phyloP scores from a whole-genome alignment of 2,329 filamentous ascomycete genomes.

The Diplodia seriata region DNA sequence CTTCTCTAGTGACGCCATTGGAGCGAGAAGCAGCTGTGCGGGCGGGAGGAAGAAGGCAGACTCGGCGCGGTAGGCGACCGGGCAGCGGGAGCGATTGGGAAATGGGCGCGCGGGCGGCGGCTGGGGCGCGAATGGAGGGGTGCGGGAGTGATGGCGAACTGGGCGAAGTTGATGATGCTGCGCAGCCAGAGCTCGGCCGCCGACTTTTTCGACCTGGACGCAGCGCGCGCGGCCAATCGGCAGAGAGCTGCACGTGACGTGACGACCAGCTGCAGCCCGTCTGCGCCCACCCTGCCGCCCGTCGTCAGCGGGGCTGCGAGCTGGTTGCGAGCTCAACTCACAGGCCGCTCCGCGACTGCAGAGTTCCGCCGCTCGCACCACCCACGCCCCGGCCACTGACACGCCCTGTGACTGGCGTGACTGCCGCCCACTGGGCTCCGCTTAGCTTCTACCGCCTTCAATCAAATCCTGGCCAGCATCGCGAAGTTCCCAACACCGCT shows the following conservation, averaged over 20 bases:
- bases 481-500: slow-evolving; percentile 14
- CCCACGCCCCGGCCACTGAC: slow-evolving; percentile 12
- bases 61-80: slow-evolving; percentile 6
- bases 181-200: slow-evolving; percentile 31
- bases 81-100: slow-evolving; percentile 10
- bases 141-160: slow-evolving; percentile 23
- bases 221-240: slow-evolving; percentile 18
- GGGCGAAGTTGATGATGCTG: slow-evolving; percentile 30
- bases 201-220: slow-evolving; percentile 24
- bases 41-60: slow-evolving; percentile 36
- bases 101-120: slow-evolving; percentile 29
- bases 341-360: slow-evolving; percentile 26
- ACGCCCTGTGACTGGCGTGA: slow-evolving; percentile 26
- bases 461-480: slow-evolving; percentile 17
- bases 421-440: slow-evolving; percentile 26
- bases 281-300: slow-evolving; percentile 12
- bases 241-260: slow-evolving; percentile 2
- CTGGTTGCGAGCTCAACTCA: slow-evolving; percentile 14
- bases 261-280: not conserved
- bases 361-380: slow-evolving; percentile 22
- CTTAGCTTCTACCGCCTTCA: slow-evolving; percentile 22
- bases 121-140: slow-evolving; percentile 23
- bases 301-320: slow-evolving; percentile 16
- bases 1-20: slow-evolving; percentile 44
- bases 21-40: slow-evolving; percentile 37